Evolutionary conservation across 2,329 filamentous ascomycete genomes (phyloP).

Genomic region (Talaromyces verruculosus): DNA sequence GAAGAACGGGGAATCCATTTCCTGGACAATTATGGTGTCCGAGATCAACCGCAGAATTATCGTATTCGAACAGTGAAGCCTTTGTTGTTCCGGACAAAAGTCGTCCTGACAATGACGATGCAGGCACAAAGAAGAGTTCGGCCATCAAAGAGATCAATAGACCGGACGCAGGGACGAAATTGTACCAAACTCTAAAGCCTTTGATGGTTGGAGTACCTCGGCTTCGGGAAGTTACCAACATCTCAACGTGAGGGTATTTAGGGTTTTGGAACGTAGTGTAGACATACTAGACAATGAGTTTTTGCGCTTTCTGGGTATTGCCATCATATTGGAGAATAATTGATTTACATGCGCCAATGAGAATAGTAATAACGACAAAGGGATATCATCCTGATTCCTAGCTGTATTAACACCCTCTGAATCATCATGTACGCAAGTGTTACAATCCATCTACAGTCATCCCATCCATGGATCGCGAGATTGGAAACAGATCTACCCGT

Average conservation of each 20-base stretch:
- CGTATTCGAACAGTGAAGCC: background rate
- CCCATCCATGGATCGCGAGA: background rate
- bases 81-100: background rate
- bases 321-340: background rate
- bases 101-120: background rate
- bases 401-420: too few species aligned
- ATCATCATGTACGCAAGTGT: background rate
- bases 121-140: background rate
- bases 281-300: too few species aligned
- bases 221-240: background rate
- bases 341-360: background rate
- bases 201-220: conserved; percentile 3
- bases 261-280: background rate
- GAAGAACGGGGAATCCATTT: background rate
- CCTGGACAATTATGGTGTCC: background rate
- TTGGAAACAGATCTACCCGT: background rate
- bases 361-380: background rate
- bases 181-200: background rate
- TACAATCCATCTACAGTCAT: background rate
- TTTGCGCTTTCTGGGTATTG: too few species aligned
- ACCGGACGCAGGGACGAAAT: background rate
- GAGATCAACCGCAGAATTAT: background rate
- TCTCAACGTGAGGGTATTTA: background rate
- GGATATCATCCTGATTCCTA: background rate
- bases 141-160: background rate